phyloP scores from a whole-genome alignment of 805 yeast species.

The Candida corydali region DNA sequence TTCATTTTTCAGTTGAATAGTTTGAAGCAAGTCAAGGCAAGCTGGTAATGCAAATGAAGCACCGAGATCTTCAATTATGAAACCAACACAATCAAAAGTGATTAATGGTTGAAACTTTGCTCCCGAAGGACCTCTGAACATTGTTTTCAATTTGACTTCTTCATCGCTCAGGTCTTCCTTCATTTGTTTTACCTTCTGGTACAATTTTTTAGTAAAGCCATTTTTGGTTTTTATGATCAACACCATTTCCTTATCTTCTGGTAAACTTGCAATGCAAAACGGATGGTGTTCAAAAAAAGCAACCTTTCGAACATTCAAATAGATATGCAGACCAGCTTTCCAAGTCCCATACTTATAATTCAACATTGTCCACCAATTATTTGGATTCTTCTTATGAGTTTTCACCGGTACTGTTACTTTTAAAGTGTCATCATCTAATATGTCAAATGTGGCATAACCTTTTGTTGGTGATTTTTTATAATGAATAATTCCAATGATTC shows the following conservation, averaged over 20 bases:
- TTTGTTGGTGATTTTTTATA: slow-evolving; percentile 32
- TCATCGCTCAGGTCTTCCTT: slow-evolving; percentile 14
- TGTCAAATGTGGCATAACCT: slow-evolving; percentile 33
- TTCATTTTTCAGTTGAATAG: slow-evolving; percentile 21
- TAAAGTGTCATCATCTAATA: slow-evolving; percentile 39
- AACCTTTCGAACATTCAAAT: slow-evolving; percentile 37
- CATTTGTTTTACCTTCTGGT: slow-evolving; percentile 21
- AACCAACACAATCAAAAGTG: slow-evolving; percentile 36
- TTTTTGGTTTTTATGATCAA: slow-evolving; percentile 36
- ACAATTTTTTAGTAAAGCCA: slow-evolving; percentile 41
- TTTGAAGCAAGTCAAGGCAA: slow-evolving; percentile 35
- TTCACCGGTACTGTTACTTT: slow-evolving; percentile 35
- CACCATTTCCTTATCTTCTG: slow-evolving; percentile 35
- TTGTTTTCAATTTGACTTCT: slow-evolving; percentile 24
- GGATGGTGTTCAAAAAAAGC: slow-evolving; percentile 42
- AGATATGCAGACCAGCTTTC: slow-evolving; percentile 47
- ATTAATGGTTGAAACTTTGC: slow-evolving; percentile 37
- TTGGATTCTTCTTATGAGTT: slow-evolving; percentile 12
- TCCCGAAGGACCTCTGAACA: slow-evolving; percentile 46
- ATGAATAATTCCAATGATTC: slow-evolving; percentile 29
- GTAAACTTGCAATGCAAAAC: slow-evolving; percentile 40
- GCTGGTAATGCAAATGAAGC: slow-evolving; percentile 44
- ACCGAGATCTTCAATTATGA: slow-evolving; percentile 45
- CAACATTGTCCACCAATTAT: slow-evolving; percentile 23
- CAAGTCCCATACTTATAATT: slow-evolving; percentile 39